phyloP scores from a whole-genome alignment of 306 rosid genomes.

The Mimosa pudica region DNA sequence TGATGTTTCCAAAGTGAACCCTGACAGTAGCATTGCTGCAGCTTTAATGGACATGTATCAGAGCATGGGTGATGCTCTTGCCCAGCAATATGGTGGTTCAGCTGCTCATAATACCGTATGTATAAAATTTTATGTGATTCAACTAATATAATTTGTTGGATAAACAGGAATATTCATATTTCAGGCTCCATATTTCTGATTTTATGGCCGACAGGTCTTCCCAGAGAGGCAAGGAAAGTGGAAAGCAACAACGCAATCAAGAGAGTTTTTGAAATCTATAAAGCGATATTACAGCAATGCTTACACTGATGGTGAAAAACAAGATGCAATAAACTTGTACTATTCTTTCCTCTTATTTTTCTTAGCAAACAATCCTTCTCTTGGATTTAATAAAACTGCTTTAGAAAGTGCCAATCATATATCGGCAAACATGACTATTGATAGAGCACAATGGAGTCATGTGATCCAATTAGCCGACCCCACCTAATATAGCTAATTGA shows the following conservation, averaged over 20 bases:
- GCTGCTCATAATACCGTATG: conserved; percentile 92
- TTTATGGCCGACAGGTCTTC: conserved; percentile 38
- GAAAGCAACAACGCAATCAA: conserved; percentile 96
- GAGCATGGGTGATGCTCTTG: conserved; percentile 99
- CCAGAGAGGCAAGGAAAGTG: conserved; percentile 98
- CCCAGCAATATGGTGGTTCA: conserved; percentile 99
- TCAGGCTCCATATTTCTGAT: not conserved
- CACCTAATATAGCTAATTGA: too few relatives aligned
- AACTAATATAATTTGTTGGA: not conserved
- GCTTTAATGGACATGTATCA: conserved; percentile 97
- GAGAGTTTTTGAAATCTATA: conserved; percentile 90
- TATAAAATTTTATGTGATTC: conserved; percentile 24
- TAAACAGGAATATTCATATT: not conserved
- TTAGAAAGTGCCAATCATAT: not conserved
- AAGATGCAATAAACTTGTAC: conserved; percentile 88
- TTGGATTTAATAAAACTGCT: not conserved
- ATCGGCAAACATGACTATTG: too few relatives aligned
- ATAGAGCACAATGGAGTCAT: too few relatives aligned
- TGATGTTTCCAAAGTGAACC: conserved; percentile 82
- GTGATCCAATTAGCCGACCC: too few relatives aligned
- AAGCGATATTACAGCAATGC: conserved; percentile 91
- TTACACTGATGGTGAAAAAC: conserved; percentile 97
- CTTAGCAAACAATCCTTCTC: not conserved
- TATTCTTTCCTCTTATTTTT: not conserved
- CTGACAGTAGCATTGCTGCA: conserved; percentile 85